These are phyloP conservation scores for Termitomyces sp. DNA, from an alignment of 768 basidiomycete genomes.

Conservation along the genomic window DNA sequence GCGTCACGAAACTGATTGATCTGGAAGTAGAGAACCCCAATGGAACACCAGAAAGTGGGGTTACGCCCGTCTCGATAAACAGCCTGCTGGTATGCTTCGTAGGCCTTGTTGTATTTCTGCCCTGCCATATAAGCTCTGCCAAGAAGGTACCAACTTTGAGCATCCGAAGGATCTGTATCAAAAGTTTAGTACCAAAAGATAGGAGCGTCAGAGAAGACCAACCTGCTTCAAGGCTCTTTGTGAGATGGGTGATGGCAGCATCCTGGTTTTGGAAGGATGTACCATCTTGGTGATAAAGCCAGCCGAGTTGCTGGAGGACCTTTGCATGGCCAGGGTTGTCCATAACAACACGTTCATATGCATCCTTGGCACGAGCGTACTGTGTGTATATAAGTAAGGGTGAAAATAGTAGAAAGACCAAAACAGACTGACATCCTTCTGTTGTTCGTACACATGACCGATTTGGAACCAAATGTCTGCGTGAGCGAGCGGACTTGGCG, in stretches of 20 bases:
- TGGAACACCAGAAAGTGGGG: conserved; percentile 99
- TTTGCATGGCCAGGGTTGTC: conserved; percentile 96
- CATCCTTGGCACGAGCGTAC: conserved; percentile 88
- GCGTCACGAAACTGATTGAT: conserved; percentile 99
- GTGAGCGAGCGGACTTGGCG: conserved; percentile 91
- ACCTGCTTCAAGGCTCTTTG: conserved; percentile 95
- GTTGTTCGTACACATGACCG: conserved; percentile 96
- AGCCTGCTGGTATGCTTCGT: conserved; percentile 98
- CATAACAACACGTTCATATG: conserved; percentile 90
- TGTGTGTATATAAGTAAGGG: conserved; percentile 21
- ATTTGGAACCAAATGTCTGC: conserved; percentile 99
- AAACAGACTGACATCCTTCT: conserved; percentile 70
- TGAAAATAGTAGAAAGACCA: neutral
- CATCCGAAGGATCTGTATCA: conserved; percentile 78
- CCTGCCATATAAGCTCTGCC: conserved; percentile 99
- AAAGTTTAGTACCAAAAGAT: neutral
- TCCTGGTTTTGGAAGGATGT: conserved; percentile 96
- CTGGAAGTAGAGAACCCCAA: conserved; percentile 98
- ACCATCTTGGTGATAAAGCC: conserved; percentile 95
- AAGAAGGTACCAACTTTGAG: conserved; percentile 98
- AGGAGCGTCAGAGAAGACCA: conserved; percentile 18
- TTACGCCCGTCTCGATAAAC: conserved; percentile 98
- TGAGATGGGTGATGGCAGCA: conserved; percentile 87
- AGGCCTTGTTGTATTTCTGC: conserved; percentile 98
- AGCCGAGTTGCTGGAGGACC: conserved; percentile 95